These are phyloP conservation scores for Dactylorhiza incarnata DNA, from an alignment of 106 monocot genomes.

Conservation along the genomic window DNA sequence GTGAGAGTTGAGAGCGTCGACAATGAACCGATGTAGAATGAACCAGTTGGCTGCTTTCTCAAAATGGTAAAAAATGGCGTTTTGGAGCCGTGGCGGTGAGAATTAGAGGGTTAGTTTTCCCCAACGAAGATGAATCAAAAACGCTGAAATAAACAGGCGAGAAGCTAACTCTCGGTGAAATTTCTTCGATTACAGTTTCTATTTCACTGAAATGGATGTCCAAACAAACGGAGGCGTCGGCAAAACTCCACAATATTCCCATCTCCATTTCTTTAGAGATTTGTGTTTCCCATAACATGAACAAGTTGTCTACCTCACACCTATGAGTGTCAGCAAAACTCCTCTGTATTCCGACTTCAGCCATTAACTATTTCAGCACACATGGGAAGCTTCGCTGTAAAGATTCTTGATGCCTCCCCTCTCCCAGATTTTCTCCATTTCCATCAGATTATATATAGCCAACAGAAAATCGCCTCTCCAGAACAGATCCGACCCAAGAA, in stretches of 20 bases:
- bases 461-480: not conserved
- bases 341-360: not conserved
- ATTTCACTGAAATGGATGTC: not conserved
- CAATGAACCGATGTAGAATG: too few species aligned
- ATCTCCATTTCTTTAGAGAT: not conserved
- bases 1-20: too few species aligned
- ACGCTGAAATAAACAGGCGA: not conserved
- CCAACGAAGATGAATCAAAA: too few species aligned
- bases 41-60: too few species aligned
- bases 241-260: not conserved
- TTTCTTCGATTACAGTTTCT: not conserved
- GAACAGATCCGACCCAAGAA: not conserved
- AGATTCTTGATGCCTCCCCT: slow-evolving; percentile 7
- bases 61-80: too few species aligned
- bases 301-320: not conserved
- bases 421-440: not conserved
- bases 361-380: not conserved
- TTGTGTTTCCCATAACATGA: not conserved
- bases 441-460: not conserved
- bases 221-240: not conserved
- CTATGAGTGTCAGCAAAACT: not conserved
- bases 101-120: too few species aligned
- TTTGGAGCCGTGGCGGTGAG: too few species aligned
- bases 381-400: slow-evolving; percentile 1
- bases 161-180: not conserved